Conservation (phyloP, 768 basidiomycete genomes). For the Pleurotus citrinopileatus region DNA sequence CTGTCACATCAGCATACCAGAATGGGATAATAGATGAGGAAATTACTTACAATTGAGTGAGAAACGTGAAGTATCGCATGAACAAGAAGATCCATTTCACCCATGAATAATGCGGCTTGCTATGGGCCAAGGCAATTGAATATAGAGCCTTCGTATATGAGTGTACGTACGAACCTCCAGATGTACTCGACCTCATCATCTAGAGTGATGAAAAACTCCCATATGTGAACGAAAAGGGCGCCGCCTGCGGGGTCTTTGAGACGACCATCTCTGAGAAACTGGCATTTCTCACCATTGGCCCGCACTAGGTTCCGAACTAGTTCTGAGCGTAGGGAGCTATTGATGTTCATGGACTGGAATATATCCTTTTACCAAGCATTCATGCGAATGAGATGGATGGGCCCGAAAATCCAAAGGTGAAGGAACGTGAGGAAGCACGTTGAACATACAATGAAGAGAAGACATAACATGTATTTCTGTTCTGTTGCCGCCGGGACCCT, state of each 20-base stretch:
- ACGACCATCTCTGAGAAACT: too few species aligned
- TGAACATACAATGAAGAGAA: too few species aligned
- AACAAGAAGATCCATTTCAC: conserved; percentile 30
- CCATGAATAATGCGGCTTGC: conserved; percentile 27
- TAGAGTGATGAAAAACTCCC: conserved; percentile 10
- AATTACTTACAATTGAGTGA: conserved; percentile 21
- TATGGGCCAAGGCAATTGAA: conserved; percentile 9
- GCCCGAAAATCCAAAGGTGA: too few species aligned
- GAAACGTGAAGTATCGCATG: conserved; percentile 26
- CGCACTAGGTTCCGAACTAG: conserved; percentile 1
- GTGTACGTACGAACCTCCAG: conserved; percentile 7
- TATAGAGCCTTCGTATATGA: not conserved
- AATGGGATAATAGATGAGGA: not conserved
- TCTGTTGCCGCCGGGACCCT: too few species aligned
- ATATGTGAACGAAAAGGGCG: conserved; percentile 3
- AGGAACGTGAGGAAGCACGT: too few species aligned
- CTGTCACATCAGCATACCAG: not conserved
- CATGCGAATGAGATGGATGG: too few species aligned
- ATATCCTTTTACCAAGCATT: too few species aligned
- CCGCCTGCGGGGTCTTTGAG: conserved; percentile 1
- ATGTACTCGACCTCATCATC: conserved; percentile 12
- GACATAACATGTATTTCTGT: too few species aligned
- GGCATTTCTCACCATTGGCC: conserved; percentile 5
- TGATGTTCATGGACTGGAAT: not conserved
- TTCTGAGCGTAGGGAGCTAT: not conserved